Base-by-base conservation (phyloP, 2,329 filamentous ascomycete species). In the Pseudophaeomoniella oleicola region DNA sequence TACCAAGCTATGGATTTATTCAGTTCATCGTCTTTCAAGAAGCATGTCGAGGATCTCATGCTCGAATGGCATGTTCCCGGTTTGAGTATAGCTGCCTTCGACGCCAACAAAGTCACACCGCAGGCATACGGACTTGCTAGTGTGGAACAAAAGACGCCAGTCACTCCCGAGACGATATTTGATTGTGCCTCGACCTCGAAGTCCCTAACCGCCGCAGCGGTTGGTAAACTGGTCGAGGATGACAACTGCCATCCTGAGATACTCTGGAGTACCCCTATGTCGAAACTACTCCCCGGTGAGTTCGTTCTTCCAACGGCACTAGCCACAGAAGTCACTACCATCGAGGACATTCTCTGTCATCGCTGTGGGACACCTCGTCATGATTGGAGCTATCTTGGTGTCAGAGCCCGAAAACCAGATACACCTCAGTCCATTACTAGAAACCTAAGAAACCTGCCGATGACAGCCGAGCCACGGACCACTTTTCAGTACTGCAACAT, bases 151-250 rank as follows among this genome's bases (percentile, higher is more conserved):
- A 50, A 55, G 0, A n/a, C n/a, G n/a, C n/a, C n/a, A n/a, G 60
- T 62, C 5, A 66, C 57, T 0, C 48, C 63, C 1, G 54, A 66
- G 18, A 74, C 70, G 0, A 55, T 75, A 2, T 75, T 69, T 53
- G 70, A 67, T 39, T 60, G 58, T 2, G 73, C 63, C 2, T 73
- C 69, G 30, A 72, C 63, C 1, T 72, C 69, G 14, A 77, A 77
- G 47, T 65, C 69, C 2, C 62, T 71, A 33, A 67, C 64, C 0
- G 62, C 66, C 1, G 69, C 69, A 1, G 57, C 60, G 0, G 49
- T 77, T 2, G 60, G 65, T 1, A 47, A 71, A 2, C 60, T 55
- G 4, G 47, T 52, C 6, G 43, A 48, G 2, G 44, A 47, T 29
- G 46, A 50, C 11, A 44, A 48, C 14, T 51, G 50, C 4, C 46